Percentiles rank a stretch among this genome's conserved stretches.
These are phyloP conservation scores for Colletotrichum tropicicola DNA, from an alignment of 2,329 filamentous ascomycete species.

Conservation along the genomic window DNA sequence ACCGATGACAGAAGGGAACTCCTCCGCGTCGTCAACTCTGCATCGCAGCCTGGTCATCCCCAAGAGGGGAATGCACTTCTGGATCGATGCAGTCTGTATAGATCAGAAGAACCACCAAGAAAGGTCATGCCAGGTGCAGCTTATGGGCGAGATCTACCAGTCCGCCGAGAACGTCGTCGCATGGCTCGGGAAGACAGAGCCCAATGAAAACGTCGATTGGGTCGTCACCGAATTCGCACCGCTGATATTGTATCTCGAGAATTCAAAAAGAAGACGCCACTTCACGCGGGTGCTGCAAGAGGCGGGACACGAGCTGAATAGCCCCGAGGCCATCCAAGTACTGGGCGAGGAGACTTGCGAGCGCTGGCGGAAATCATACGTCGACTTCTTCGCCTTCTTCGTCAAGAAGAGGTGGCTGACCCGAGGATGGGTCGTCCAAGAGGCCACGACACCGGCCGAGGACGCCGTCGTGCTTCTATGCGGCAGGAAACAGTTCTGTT, in stretches of 20 bases:
- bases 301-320: constrained; percentile 8
- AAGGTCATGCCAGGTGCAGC: constrained; percentile 29
- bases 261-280: neutral
- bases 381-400: constrained; percentile 27
- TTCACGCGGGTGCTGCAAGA: neutral
- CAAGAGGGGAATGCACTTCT: constrained; percentile 1
- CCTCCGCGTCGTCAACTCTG: no score
- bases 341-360: neutral
- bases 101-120: constrained; percentile 29
- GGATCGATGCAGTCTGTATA: constrained; percentile 35
- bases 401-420: constrained; percentile 29
- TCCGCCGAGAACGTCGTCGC: constrained; percentile 4
- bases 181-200: constrained; percentile 6
- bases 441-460: constrained; percentile 29
- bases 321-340: neutral
- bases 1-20: no score
- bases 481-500: neutral
- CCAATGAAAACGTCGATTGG: constrained; percentile 29
- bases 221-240: constrained; percentile 7
- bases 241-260: neutral
- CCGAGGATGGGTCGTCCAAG: constrained; percentile 34
- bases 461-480: constrained; percentile 1
- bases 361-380: neutral
- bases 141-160: constrained; percentile 34
- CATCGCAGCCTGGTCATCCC: neutral